Conservation (phyloP, 441 rosid genomes). For the Mallotus japonicus region DNA sequence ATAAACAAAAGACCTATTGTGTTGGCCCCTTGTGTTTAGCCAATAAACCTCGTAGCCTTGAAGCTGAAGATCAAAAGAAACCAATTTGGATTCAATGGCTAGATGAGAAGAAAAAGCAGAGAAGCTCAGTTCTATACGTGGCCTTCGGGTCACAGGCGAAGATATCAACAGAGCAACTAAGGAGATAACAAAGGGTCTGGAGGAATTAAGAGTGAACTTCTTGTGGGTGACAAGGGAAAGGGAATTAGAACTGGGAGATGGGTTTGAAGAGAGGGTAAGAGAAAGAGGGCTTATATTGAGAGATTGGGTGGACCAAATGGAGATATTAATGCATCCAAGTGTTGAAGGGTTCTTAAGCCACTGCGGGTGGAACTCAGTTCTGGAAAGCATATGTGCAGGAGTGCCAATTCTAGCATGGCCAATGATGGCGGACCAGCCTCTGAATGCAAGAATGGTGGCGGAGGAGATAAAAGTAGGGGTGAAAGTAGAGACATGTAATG, state of each 20-base stretch:
- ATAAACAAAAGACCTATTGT: slow-evolving; percentile 33
- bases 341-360: slow-evolving; percentile 64
- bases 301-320: slow-evolving; percentile 69
- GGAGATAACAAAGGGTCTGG: slow-evolving; percentile 51
- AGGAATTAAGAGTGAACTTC: slow-evolving; percentile 50
- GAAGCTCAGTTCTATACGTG: slow-evolving; percentile 51
- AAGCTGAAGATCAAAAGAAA: slow-evolving; percentile 15
- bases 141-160: slow-evolving; percentile 81
- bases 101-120: slow-evolving; percentile 44
- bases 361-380: slow-evolving; percentile 76
- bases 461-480: slow-evolving; percentile 69
- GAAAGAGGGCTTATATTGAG: slow-evolving; percentile 50
- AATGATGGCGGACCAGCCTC: slow-evolving; percentile 64
- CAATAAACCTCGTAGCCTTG: slow-evolving; percentile 5
- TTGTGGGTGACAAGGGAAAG: slow-evolving; percentile 52
- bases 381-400: slow-evolving; percentile 66
- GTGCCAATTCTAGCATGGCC: slow-evolving; percentile 79
- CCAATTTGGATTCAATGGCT: slow-evolving; percentile 59
- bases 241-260: slow-evolving; percentile 35
- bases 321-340: slow-evolving; percentile 50
- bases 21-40: slow-evolving; percentile 61
- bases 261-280: slow-evolving; percentile 39
- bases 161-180: slow-evolving; percentile 40
- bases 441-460: slow-evolving; percentile 55
- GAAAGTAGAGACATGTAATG: slow-evolving; percentile 49